Conservation (phyloP, 352 stramenopile genomes). For the Peronospora destructor region DNA sequence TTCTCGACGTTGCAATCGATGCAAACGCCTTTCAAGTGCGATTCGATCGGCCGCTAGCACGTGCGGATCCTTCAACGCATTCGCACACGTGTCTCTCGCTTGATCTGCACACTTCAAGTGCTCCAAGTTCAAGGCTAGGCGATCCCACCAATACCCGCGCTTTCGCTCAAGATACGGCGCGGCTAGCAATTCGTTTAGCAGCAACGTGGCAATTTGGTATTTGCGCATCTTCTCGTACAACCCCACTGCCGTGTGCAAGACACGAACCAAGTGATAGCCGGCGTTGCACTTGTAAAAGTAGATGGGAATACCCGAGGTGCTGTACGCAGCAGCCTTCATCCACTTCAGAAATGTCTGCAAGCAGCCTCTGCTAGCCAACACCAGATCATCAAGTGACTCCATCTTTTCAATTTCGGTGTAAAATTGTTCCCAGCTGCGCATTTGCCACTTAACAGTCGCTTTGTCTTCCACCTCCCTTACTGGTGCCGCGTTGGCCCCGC, state of each 20-base stretch:
- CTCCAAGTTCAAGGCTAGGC: slow-evolving; percentile 66
- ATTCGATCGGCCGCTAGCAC: slow-evolving; percentile 53
- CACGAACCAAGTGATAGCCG: slow-evolving; percentile 58
- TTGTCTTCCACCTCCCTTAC: not conserved
- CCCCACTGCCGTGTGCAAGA: slow-evolving; percentile 43
- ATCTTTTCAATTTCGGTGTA: slow-evolving; percentile 33
- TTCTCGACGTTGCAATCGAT: slow-evolving; percentile 36
- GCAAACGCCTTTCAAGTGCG: slow-evolving; percentile 39
- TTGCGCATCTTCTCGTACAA: slow-evolving; percentile 75
- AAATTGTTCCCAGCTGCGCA: slow-evolving; percentile 50
- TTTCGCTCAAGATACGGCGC: slow-evolving; percentile 52
- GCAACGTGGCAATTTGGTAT: slow-evolving; percentile 56
- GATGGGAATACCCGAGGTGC: slow-evolving; percentile 6
- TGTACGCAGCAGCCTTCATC: slow-evolving; percentile 29
- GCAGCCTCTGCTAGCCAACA: slow-evolving; percentile 43
- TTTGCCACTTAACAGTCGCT: slow-evolving; percentile 30
- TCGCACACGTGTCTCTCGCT: slow-evolving; percentile 37
- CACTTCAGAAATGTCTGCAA: slow-evolving; percentile 40
- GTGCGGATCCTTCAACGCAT: slow-evolving; percentile 50
- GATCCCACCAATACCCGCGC: slow-evolving; percentile 67
- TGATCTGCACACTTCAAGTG: slow-evolving; percentile 58
- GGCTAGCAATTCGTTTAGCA: slow-evolving; percentile 62
- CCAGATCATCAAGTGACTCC: slow-evolving; percentile 53
- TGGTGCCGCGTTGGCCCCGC: not conserved
- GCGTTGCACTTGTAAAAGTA: slow-evolving; percentile 70